phyloP scores from a whole-genome alignment of 2,329 filamentous ascomycete genomes.

The Lecanoromycetidae sp. region DNA sequence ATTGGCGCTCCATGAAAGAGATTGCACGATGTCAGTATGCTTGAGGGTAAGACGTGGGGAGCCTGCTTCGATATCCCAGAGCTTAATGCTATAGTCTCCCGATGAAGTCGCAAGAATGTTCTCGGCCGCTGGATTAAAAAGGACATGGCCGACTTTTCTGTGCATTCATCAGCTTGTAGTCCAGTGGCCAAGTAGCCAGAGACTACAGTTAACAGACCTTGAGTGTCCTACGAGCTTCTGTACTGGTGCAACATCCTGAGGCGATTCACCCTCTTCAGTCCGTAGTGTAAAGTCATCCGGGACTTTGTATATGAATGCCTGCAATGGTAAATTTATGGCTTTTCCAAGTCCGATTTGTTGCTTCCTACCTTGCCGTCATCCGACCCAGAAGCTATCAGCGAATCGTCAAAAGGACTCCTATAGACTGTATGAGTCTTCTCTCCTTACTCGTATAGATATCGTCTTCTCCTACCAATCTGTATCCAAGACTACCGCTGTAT shows the following conservation, averaged over 20 bases:
- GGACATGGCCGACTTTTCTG: slow-evolving; percentile 93
- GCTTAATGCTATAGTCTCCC: slow-evolving; percentile 85
- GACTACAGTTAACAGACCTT: slow-evolving; percentile 50
- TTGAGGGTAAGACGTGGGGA: slow-evolving; percentile 64
- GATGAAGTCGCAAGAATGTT: slow-evolving; percentile 92
- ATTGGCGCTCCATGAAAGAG: slow-evolving; percentile 86
- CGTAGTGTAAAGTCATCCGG: slow-evolving; percentile 76
- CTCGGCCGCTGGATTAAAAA: slow-evolving; percentile 93
- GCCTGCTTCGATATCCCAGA: slow-evolving; percentile 84
- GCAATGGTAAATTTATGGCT: slow-evolving; percentile 15
- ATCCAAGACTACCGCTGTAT: slow-evolving; percentile 90
- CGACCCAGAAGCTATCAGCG: slow-evolving; percentile 79
- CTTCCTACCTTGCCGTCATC: slow-evolving; percentile 71
- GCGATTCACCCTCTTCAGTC: slow-evolving; percentile 69
- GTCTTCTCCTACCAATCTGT: slow-evolving; percentile 67
- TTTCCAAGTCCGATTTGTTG: neutral
- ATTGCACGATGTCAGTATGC: slow-evolving; percentile 87
- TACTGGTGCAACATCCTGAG: slow-evolving; percentile 66
- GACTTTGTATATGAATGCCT: slow-evolving; percentile 88
- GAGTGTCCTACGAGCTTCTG: slow-evolving; percentile 77
- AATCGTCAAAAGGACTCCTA: slow-evolving; percentile 94
- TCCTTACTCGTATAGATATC: neutral
- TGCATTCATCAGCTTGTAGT: neutral
- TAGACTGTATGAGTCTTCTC: neutral
- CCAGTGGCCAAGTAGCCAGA: neutral